phyloP scores from a whole-genome alignment of 2,329 filamentous ascomycete genomes.

The Phialophora expanda region DNA sequence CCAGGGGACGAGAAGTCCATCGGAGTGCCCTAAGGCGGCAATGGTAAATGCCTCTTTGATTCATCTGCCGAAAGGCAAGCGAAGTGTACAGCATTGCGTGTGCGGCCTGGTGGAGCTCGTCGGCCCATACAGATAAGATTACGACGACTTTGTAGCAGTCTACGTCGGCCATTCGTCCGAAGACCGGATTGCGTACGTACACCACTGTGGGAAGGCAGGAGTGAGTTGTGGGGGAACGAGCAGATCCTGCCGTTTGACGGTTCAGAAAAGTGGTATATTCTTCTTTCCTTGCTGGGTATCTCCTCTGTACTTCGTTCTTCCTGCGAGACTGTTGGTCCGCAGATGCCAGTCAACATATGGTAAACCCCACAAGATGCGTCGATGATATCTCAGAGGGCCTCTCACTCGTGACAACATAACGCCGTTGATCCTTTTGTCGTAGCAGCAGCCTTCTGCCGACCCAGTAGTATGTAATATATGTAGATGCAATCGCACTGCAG shows the following conservation, averaged over 20 bases:
- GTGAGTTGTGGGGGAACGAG: not conserved
- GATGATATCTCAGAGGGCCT: slow-evolving; percentile 4
- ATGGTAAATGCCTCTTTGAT: not conserved
- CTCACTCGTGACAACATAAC: slow-evolving; percentile 4
- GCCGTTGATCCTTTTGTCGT: slow-evolving; percentile 8
- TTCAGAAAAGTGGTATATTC: not conserved
- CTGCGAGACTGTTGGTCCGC: not conserved
- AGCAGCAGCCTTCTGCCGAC: not conserved
- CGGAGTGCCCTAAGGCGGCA: no score
- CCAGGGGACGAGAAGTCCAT: no score
- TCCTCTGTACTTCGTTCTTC: slow-evolving; percentile 1
- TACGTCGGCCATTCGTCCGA: not conserved
- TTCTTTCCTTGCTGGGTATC: not conserved
- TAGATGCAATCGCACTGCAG: not conserved
- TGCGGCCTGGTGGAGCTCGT: not conserved
- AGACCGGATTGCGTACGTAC: not conserved
- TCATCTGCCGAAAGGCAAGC: not conserved
- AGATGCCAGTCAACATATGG: not conserved
- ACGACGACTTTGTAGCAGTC: slow-evolving; percentile 5
- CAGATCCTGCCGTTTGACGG: not conserved
- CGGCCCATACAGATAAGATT: slow-evolving; percentile 2
- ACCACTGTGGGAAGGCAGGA: not conserved
- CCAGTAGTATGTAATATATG: slow-evolving; percentile 10
- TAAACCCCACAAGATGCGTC: not conserved
- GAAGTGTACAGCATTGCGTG: not conserved